Conservation (phyloP, 129 eudicot genomes). For the Cynara cardunculus region DNA sequence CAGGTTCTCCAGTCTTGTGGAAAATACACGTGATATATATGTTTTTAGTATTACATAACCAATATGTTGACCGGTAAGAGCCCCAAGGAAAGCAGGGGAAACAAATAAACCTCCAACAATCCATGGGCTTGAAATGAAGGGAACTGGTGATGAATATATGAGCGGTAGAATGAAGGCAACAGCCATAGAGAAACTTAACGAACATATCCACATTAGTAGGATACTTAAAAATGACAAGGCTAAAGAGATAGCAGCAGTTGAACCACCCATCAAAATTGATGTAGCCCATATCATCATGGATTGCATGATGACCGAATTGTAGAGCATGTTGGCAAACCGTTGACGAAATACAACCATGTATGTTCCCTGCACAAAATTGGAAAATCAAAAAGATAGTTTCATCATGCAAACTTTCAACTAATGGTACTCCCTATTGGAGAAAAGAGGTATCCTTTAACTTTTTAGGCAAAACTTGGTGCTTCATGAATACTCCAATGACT, state of each 20-base stretch:
- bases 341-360: slow-evolving; percentile 81
- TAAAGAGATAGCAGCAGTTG: slow-evolving; percentile 54
- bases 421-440: background rate
- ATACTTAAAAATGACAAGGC: slow-evolving; percentile 62
- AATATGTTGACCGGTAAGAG: slow-evolving; percentile 80
- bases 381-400: background rate
- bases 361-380: slow-evolving; percentile 51
- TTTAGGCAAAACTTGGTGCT: background rate
- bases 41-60: slow-evolving; percentile 48
- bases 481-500: background rate
- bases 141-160: slow-evolving; percentile 67
- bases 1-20: slow-evolving; percentile 39
- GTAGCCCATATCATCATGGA: slow-evolving; percentile 68
- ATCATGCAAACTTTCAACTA: background rate
- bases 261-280: slow-evolving; percentile 80
- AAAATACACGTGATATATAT: slow-evolving; percentile 35
- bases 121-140: slow-evolving; percentile 75
- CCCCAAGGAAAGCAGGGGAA: slow-evolving; percentile 89
- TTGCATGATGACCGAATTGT: slow-evolving; percentile 77
- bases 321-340: slow-evolving; percentile 62
- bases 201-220: slow-evolving; percentile 74
- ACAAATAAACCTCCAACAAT: slow-evolving; percentile 64
- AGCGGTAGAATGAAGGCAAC: slow-evolving; percentile 67
- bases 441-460: background rate
- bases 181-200: slow-evolving; percentile 48